Base-by-base conservation (phyloP, 1,284 basidiomycete genomes). In the Sporisorium sorghi region DNA sequence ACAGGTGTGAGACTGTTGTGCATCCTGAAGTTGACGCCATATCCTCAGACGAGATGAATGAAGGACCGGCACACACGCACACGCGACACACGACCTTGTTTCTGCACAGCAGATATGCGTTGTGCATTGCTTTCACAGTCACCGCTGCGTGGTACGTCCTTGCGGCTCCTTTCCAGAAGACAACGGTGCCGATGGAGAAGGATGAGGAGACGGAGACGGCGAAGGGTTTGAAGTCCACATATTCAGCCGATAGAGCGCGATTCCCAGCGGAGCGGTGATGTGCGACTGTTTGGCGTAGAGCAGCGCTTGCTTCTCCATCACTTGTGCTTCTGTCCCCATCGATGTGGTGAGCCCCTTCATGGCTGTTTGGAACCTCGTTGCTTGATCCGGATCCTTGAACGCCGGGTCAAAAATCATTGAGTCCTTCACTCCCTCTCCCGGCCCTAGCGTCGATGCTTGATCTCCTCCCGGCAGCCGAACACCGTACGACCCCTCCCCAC, bases 191-290 rank as follows among this genome's bases (percentile, higher is more conserved):
- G 8, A 4, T 37, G 33, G 3, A 37, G n/a, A 15, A 40, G 37
- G 17, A 40, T 33, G 8, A n/a, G n/a, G n/a, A n/a, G 11, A 8
- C 14, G 33, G 3, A 37, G 15, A 11, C 17, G 35, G 14, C 15
- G 35, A 17, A 15, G 35, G 17, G 37, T 40, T 40, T 4, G 37
- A 30, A 3, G 17, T 21, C 71, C 71, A 73, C 21, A 73, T 33
- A 6, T 61, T 53, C 19, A 73, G 42, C 24, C 71, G 28, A 32
- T 73, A 73, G 44, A 73, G 28, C 6, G 71, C 59, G 17, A 73
- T 33, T 0, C 65, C 71, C 3, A 73, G 37, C 5, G 60, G 56
- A 14, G 49, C 44, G 9, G 65, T 68, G 21, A 59, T 12, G 12
- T 46, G 57, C 19, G 48, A 49, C 17, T 59, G 50, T 42, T 43